Evolutionary conservation across 2,329 filamentous ascomycete species (phyloP).

Genomic region (Coniochaeta sp.): DNA sequence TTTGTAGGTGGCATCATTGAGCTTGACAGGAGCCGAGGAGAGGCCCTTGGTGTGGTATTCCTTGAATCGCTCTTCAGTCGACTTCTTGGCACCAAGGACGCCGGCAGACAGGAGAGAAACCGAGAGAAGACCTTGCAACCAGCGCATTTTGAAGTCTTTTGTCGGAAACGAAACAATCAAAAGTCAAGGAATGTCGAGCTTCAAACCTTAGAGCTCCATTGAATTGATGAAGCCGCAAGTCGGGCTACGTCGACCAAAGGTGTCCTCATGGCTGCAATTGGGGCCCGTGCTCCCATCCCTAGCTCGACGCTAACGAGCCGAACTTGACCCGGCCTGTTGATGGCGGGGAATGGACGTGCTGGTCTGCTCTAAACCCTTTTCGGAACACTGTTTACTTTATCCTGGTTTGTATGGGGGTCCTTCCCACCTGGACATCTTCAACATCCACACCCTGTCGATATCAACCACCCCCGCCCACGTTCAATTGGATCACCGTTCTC

Average conservation of each 20-base stretch:
- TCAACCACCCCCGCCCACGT: background rate
- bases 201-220: background rate
- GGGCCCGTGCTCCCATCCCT: background rate
- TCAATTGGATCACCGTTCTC: background rate
- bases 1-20: slow-evolving; percentile 69
- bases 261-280: slow-evolving; percentile 3
- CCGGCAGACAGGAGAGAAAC: slow-evolving; percentile 54
- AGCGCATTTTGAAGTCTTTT: slow-evolving; percentile 51
- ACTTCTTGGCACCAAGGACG: slow-evolving; percentile 53
- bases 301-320: background rate
- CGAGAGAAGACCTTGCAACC: slow-evolving; percentile 55
- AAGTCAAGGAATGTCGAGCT: slow-evolving; percentile 4
- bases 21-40: slow-evolving; percentile 60
- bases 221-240: background rate
- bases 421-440: background rate
- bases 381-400: slow-evolving; percentile 1
- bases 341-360: background rate
- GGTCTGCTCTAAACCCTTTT: background rate
- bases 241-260: background rate
- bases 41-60: slow-evolving; percentile 63
- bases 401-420: background rate
- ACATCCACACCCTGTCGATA: background rate
- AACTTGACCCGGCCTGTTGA: background rate
- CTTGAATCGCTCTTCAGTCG: slow-evolving; percentile 54
- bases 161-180: slow-evolving; percentile 2